Conservation (phyloP, 75 land plant genomes). For the Larix kaempferi region DNA sequence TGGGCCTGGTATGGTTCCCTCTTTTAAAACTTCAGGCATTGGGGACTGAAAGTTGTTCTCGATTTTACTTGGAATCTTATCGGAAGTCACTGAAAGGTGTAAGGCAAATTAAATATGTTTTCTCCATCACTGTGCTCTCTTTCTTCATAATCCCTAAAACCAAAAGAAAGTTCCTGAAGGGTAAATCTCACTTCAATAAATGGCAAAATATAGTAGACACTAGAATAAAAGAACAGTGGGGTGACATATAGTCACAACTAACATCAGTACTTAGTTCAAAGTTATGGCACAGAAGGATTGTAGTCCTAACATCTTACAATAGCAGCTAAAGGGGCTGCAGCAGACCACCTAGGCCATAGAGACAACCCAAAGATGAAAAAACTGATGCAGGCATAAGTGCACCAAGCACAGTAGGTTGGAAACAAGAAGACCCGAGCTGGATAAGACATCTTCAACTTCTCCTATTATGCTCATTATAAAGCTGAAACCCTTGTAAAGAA, state of each 20-base stretch:
- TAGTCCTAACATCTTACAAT: background rate
- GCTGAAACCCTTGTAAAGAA: too few relatives aligned
- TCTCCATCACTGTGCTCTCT: background rate
- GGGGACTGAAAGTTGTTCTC: background rate
- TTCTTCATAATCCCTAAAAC: background rate
- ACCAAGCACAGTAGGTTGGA: too few relatives aligned
- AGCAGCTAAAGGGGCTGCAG: background rate
- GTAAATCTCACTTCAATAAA: background rate
- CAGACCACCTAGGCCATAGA: background rate
- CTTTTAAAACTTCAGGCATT: background rate
- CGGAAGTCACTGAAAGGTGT: background rate
- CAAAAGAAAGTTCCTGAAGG: background rate
- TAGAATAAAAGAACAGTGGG: background rate
- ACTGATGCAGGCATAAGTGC: background rate
- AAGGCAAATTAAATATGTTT: background rate
- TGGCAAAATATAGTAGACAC: background rate
- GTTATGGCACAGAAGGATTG: background rate
- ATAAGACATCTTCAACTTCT: too few relatives aligned
- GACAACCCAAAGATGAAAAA: background rate
- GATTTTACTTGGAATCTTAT: background rate
- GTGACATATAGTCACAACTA: background rate
- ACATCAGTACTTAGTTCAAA: background rate
- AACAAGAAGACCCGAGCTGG: too few relatives aligned
- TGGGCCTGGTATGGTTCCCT: conserved; percentile 60
- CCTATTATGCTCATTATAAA: too few relatives aligned